Evolutionary conservation across 164 flowering plant genomes (phyloP).

Genomic region (Macadamia integrifolia): DNA sequence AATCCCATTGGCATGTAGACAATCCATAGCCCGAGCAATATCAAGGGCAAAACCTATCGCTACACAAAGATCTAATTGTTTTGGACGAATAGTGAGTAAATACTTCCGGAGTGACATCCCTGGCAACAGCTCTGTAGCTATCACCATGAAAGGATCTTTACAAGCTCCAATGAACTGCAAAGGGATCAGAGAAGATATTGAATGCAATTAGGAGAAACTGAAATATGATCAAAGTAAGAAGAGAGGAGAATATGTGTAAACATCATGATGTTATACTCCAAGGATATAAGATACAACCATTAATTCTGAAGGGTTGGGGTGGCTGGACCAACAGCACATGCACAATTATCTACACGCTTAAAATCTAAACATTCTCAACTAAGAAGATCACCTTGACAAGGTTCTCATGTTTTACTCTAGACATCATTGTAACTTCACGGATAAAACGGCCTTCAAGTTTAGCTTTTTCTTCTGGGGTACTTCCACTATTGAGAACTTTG

Average conservation of each 20-base stretch:
- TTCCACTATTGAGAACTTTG: slow-evolving; percentile 74
- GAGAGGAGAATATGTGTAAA: neutral
- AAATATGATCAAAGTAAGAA: slow-evolving; percentile 3
- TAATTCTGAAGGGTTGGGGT: too few species aligned
- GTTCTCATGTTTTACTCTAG: slow-evolving; percentile 80
- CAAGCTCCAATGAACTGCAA: slow-evolving; percentile 95
- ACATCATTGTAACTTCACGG: slow-evolving; percentile 94
- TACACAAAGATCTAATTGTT: slow-evolving; percentile 49
- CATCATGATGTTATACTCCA: neutral
- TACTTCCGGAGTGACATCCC: slow-evolving; percentile 91
- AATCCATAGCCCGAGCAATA: slow-evolving; percentile 87
- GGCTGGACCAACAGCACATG: neutral
- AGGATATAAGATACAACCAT: too few species aligned
- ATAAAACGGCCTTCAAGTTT: slow-evolving; percentile 67
- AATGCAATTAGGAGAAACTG: neutral
- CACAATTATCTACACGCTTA: neutral
- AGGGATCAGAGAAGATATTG: neutral
- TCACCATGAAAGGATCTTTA: slow-evolving; percentile 87
- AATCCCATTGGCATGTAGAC: slow-evolving; percentile 90
- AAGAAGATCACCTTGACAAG: slow-evolving; percentile 63
- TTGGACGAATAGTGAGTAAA: slow-evolving; percentile 57
- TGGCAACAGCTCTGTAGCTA: slow-evolving; percentile 79
- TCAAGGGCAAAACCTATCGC: slow-evolving; percentile 79
- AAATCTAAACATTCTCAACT: neutral
- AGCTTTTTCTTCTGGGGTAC: slow-evolving; percentile 59